These are phyloP conservation scores for Beverwykella pulmonaria DNA, from an alignment of 495 filamentous ascomycete genomes.

Conservation along the genomic window DNA sequence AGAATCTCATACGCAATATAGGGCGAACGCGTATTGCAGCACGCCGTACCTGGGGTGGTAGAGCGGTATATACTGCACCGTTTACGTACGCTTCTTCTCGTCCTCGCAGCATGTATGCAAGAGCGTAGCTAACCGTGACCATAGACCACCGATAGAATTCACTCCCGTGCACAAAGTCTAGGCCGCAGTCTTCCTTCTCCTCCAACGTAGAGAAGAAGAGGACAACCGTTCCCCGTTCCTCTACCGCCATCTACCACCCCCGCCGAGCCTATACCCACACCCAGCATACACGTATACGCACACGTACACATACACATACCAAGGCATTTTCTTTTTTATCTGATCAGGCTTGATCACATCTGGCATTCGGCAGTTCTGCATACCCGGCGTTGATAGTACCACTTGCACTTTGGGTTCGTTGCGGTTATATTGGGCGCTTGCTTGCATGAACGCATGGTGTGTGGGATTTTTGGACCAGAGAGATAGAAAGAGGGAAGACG, in stretches of 20 bases:
- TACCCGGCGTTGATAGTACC: too few relatives aligned
- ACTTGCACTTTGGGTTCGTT: too few relatives aligned
- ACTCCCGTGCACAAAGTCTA: slow-evolving; percentile 9
- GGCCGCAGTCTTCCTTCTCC: not conserved
- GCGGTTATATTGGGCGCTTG: too few relatives aligned
- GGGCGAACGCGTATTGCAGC: slow-evolving; percentile 31
- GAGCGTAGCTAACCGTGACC: not conserved
- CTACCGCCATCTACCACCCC: too few relatives aligned
- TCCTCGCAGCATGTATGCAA: too few relatives aligned
- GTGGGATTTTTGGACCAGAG: too few relatives aligned
- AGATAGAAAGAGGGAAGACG: too few relatives aligned
- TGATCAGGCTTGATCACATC: not conserved
- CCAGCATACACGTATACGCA: not conserved
- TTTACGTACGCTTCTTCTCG: not conserved
- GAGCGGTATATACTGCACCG: not conserved
- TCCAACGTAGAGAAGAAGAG: too few relatives aligned
- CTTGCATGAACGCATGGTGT: too few relatives aligned
- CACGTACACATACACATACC: not conserved
- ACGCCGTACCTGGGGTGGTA: slow-evolving; percentile 27
- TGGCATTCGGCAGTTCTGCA: not conserved
- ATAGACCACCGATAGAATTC: slow-evolving; percentile 23
- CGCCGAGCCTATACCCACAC: too few relatives aligned
- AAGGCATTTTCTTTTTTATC: not conserved
- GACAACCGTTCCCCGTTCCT: too few relatives aligned
- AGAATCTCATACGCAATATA: slow-evolving; percentile 12